Evolutionary conservation across 805 yeast species (phyloP), one percentile per base, ranked within the genome.

Genomic region (Yamadazyma philogaea): DNA sequence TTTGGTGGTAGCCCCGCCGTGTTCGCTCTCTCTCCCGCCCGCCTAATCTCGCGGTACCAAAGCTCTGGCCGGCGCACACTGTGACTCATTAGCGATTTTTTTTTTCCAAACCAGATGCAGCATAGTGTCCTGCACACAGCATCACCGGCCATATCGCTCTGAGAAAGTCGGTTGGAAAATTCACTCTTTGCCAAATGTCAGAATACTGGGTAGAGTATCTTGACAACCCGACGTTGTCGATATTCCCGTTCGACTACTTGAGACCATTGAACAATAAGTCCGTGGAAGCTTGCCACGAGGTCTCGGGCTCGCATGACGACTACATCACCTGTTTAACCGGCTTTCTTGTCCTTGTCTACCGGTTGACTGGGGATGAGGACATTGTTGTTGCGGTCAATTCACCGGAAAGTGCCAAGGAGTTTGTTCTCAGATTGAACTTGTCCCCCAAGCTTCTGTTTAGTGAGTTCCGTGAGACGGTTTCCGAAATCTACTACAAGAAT

Each of bases 291-390:
- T 69, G 73, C 31, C 63, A 70, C 51, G 48, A 54, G 21, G 51
- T 56, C 31, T 34, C 45, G 26, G 39, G 49, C 2, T 16, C 37
- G 2, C 24, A 38, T n/a, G 37, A 36, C 4, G 56, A 53, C 34
- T 86, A 83, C 59, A 56, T 69, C 7, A 62, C 77, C 12, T 81
- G 82, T 0, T 69, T 87, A 47, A 69, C 96, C 14, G 77, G 77
- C 1, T 86, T 82, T 65, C 78, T 84, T 18, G 79, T 84, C 1
- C 72, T 91, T 44, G 73, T 87, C 30, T 83, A 77, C 63, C 74
- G 98, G 57, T 69, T 87, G 36, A 84, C 96, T 2, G 98, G 97
- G 18, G 98, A 91, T 60, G 97, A 91, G 51, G 97, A 91, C 55
- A 82, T 93, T 39, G 82, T 84, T n/a, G 67, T 91, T 47, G 89